Conservation (phyloP, 345 rosid genomes). For the Eucalyptus tenuipes region DNA sequence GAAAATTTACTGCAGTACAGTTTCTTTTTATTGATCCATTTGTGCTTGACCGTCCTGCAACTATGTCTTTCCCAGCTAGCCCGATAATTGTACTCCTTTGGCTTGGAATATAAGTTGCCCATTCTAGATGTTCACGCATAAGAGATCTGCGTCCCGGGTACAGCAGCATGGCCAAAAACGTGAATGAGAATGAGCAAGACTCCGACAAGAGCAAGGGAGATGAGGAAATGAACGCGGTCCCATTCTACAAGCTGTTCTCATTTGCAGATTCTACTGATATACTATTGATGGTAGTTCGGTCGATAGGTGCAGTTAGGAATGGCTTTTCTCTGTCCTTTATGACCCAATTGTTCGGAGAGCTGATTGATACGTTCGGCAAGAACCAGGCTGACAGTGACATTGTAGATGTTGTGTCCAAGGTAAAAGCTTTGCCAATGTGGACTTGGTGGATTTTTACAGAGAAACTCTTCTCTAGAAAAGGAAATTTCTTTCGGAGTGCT, state of each 20-base stretch:
- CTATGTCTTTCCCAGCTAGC: background rate
- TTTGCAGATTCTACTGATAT: slow-evolving; percentile 43
- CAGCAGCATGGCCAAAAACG: slow-evolving; percentile 9
- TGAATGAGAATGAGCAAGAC: slow-evolving; percentile 3
- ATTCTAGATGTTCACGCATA: background rate
- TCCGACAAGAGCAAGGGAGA: background rate
- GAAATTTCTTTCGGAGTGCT: background rate
- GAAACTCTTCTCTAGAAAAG: background rate
- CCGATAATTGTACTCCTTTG: background rate
- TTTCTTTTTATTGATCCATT: background rate
- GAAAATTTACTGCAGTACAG: background rate
- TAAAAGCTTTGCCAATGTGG: background rate
- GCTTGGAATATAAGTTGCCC: background rate
- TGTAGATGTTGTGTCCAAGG: slow-evolving; percentile 36
- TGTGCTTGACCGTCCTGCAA: background rate
- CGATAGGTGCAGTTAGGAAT: slow-evolving; percentile 49
- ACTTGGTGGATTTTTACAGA: background rate
- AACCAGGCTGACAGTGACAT: slow-evolving; percentile 33
- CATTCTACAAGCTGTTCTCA: background rate
- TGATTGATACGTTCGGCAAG: slow-evolving; percentile 50
- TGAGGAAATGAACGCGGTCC: background rate
- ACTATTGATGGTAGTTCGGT: slow-evolving; percentile 46
- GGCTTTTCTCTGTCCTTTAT: slow-evolving; percentile 58
- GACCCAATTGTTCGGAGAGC: slow-evolving; percentile 58
- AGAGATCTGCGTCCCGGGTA: background rate